These are phyloP conservation scores for Curvularia lunata DNA, from an alignment of 2,329 filamentous ascomycete species.

Conservation along the genomic window DNA sequence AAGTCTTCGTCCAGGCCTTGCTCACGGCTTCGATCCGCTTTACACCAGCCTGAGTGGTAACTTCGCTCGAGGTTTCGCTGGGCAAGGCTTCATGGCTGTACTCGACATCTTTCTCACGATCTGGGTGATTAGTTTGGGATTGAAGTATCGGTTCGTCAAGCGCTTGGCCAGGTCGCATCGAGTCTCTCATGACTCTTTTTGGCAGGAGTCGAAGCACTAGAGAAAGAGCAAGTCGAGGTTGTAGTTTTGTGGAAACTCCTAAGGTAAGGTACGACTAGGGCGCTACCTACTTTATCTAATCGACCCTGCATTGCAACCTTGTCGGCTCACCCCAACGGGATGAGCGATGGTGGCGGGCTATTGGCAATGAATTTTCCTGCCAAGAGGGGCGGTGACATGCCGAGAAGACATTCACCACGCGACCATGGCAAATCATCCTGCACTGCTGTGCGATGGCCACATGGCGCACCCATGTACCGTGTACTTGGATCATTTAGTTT, in stretches of 20 bases:
- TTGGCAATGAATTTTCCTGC: slow-evolving; percentile 11
- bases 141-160: background rate
- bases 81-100: slow-evolving; percentile 5
- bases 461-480: slow-evolving; percentile 5
- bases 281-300: slow-evolving; percentile 15
- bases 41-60: slow-evolving; percentile 54
- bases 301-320: slow-evolving; percentile 10
- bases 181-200: slow-evolving; percentile 16
- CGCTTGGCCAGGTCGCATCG: slow-evolving; percentile 13
- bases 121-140: slow-evolving; percentile 11
- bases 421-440: background rate
- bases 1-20: slow-evolving; percentile 56
- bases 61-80: slow-evolving; percentile 16
- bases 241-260: background rate
- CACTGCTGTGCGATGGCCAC: slow-evolving; percentile 9
- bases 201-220: background rate
- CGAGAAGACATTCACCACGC: slow-evolving; percentile 4
- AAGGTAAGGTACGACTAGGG: background rate
- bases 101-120: slow-evolving; percentile 15
- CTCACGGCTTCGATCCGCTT: slow-evolving; percentile 58
- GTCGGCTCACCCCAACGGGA: background rate
- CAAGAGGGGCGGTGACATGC: slow-evolving; percentile 16
- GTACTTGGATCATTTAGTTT: background rate
- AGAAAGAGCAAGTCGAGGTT: background rate
- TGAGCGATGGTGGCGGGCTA: slow-evolving; percentile 1